Percentiles rank a stretch among this genome's conserved stretches.
phyloP scores from a whole-genome alignment of 495 filamentous ascomycete genomes.

The Penicillium cosmopolitanum region DNA sequence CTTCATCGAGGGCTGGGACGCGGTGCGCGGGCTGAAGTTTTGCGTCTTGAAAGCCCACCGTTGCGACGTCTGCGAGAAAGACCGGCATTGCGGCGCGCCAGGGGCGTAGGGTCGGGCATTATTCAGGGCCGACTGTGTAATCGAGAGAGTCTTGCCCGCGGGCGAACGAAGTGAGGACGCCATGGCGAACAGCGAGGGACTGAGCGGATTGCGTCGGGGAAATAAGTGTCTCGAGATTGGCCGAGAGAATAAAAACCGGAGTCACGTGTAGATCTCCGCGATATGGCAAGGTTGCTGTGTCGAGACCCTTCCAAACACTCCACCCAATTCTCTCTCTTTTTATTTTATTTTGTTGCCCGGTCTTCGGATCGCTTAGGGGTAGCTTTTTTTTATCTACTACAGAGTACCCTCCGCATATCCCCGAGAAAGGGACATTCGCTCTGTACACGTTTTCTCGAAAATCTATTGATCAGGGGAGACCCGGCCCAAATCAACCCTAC shows the following conservation, averaged over 20 bases:
- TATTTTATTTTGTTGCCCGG: not conserved
- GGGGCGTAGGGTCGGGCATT: conserved; percentile 20
- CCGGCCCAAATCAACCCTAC: not conserved
- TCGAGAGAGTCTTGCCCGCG: conserved; percentile 24
- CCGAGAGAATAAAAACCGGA: conserved; percentile 31
- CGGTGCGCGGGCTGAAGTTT: conserved; percentile 27
- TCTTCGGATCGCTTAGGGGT: not conserved
- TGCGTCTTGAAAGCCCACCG: conserved; percentile 29
- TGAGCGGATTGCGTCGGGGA: conserved; percentile 13
- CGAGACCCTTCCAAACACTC: not conserved
- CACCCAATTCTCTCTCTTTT: not conserved
- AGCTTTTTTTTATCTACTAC: not conserved
- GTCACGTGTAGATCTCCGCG: conserved; percentile 33
- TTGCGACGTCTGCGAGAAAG: conserved; percentile 41
- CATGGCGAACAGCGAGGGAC: conserved; percentile 31
- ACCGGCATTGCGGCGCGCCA: conserved; percentile 35
- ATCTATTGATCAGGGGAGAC: conserved; percentile 24
- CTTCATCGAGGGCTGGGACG: conserved; percentile 47
- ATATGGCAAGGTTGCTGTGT: conserved; percentile 11
- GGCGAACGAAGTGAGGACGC: conserved; percentile 40
- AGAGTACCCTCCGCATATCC: not conserved
- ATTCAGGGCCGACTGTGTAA: conserved; percentile 17
- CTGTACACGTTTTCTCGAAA: conserved; percentile 1
- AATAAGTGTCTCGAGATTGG: conserved; percentile 7
- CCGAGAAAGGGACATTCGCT: not conserved